Percentiles rank a stretch among this genome's conserved stretches.
These are phyloP conservation scores for Poa annua DNA, from an alignment of 176 grass and related monocot species.

Conservation along the genomic window DNA sequence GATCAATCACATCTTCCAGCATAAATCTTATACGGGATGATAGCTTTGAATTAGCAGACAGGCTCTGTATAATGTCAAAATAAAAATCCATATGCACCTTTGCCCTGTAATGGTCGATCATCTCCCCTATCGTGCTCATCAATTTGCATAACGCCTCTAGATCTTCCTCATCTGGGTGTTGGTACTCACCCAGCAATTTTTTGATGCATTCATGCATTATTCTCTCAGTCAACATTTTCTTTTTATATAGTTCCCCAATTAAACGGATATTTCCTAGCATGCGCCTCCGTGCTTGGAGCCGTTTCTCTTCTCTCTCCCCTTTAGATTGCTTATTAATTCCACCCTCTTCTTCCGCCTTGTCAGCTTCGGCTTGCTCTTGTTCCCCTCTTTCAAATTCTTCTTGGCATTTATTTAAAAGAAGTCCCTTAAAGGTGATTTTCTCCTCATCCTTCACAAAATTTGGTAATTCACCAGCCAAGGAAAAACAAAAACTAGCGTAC, in stretches of 20 bases:
- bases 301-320: conserved; percentile 68
- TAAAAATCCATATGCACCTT: conserved; percentile 88
- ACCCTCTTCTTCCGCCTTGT: conserved; percentile 62
- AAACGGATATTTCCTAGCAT: conserved; percentile 92
- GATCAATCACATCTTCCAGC: conserved; percentile 84
- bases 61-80: conserved; percentile 66
- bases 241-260: conserved; percentile 91
- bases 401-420: conserved; percentile 87
- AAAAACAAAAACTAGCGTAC: conserved; percentile 83
- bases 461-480: conserved; percentile 62
- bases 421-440: conserved; percentile 82
- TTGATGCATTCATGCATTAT: conserved; percentile 97
- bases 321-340: conserved; percentile 65
- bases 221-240: conserved; percentile 86
- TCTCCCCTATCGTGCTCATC: conserved; percentile 92
- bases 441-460: conserved; percentile 70
- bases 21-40: conserved; percentile 81
- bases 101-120: conserved; percentile 80
- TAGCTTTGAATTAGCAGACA: conserved; percentile 60
- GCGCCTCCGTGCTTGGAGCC: conserved; percentile 59
- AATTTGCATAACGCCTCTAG: conserved; percentile 83
- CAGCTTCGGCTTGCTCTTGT: conserved; percentile 71
- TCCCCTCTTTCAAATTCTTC: conserved; percentile 93
- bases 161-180: conserved; percentile 86
- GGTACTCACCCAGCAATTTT: conserved; percentile 67